Evolutionary conservation across 2,329 filamentous ascomycete genomes (phyloP), one percentile per base, ranked within the genome.

Genomic region (Ascochyta koolunga): DNA sequence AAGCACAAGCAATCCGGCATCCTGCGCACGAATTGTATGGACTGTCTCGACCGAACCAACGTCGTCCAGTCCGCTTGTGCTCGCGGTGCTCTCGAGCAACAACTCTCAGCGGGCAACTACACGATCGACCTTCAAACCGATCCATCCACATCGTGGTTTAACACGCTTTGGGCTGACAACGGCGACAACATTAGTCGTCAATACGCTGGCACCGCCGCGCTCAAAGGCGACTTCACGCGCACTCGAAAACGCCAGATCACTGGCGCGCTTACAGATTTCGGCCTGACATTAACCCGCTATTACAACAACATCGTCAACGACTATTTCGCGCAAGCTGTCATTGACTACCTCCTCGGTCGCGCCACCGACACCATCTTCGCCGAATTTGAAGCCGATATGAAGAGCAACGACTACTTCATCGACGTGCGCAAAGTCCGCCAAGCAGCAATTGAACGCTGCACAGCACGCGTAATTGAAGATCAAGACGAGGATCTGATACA

Each of bases 21-120:
- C 6, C 73, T 98, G n/a, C 84, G 95, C 50, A 97, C 92, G 1
- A 99, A 99, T 69, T 99, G 95, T 74, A 98, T 99, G 95, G 95
- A 99, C 70, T 99, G 95, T 65, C 79, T 99, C 9, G 95, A 99
- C 72, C 86, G 95, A 19, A 99, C 95, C 2, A 98, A 98, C 64
- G 93, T 99, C 19, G 92, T 93, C 35, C 93, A 98, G 75, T 96
- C 91, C 68, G 95, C 92, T 0, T 93, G 93, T 70, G 95, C 86
- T 5, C 90, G 91, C 67, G 86, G 89, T 68, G 89, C 91, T 61
- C 81, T 99, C 2, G 91, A 97, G 61, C 72, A 82, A 27, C 91
- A 97, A 68, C 80, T 99, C 2, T 88, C 85, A 52, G 81, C 84
- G 18, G 86, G 96, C 58, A 90, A 89, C 0, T 88, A 92, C 55